phyloP scores from a whole-genome alignment of 495 filamentous ascomycete species.

The Xylaria grammica region DNA sequence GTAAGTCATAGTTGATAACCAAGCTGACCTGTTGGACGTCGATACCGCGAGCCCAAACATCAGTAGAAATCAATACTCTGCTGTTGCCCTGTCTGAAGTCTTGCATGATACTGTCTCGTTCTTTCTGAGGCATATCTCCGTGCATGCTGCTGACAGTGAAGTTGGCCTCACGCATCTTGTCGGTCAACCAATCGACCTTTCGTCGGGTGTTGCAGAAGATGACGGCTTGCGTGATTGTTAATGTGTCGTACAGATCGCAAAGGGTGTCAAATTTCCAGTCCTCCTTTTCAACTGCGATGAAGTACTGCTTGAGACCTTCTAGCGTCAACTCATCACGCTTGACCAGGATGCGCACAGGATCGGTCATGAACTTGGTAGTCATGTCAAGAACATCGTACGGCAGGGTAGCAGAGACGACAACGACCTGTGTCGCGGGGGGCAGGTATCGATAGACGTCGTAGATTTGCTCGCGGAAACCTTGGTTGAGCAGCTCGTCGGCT shows the following conservation, averaged over 20 bases:
- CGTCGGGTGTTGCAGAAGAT: constrained; percentile 99
- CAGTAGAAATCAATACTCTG: constrained; percentile 96
- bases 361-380: constrained; percentile 99
- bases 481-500: constrained; percentile 88
- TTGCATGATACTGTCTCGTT: constrained; percentile 98
- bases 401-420: constrained; percentile 95
- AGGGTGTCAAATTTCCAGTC: constrained; percentile 99
- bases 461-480: constrained; percentile 98
- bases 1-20: constrained; percentile 99
- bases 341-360: constrained; percentile 97
- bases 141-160: constrained; percentile 99
- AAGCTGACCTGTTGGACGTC: constrained; percentile 99
- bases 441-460: constrained; percentile 99
- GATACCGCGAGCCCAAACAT: constrained; percentile 97
- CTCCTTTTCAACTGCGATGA: constrained; percentile 99
- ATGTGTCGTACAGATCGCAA: constrained; percentile 97
- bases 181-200: constrained; percentile 99
- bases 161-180: constrained; percentile 97
- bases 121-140: constrained; percentile 97
- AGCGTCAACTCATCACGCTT: constrained; percentile 99
- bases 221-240: constrained; percentile 98
- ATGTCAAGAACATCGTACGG: constrained; percentile 98
- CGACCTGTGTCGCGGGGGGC: constrained; percentile 94
- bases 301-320: constrained; percentile 98
- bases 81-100: constrained; percentile 97